These are phyloP conservation scores for Eucalyptus cloeziana DNA, from an alignment of 345 rosid species.

Conservation along the genomic window DNA sequence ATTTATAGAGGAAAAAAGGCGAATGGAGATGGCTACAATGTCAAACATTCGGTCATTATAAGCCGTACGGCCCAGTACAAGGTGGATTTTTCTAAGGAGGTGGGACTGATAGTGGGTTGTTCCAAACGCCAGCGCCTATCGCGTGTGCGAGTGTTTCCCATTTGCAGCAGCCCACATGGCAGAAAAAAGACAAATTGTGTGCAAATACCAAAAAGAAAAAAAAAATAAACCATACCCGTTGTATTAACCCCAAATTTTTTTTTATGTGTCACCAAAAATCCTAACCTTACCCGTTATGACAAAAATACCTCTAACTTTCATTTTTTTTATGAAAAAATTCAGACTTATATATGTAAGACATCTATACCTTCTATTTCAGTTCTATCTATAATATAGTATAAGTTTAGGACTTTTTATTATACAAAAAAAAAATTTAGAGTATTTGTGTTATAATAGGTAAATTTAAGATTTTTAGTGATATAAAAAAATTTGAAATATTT, in stretches of 20 bases:
- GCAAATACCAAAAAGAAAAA: too few species aligned
- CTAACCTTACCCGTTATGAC: fast-evolving
- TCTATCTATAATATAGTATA: too few species aligned
- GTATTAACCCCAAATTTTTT: neutral
- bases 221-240: neutral
- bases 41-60: neutral
- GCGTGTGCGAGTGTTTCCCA: neutral
- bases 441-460: too few species aligned
- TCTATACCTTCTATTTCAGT: fast-evolving
- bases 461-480: neutral
- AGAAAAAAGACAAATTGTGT: neutral
- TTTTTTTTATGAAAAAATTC: too few species aligned
- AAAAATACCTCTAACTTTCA: too few species aligned
- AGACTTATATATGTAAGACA: too few species aligned
- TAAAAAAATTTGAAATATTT: too few species aligned
- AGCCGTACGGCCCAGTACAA: slow-evolving; percentile 2
- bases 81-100: neutral
- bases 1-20: neutral
- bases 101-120: neutral
- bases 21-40: neutral
- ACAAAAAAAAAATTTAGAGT: too few species aligned
- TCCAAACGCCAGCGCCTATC: fast-evolving
- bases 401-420: too few species aligned
- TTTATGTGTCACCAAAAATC: neutral
- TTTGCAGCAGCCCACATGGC: neutral